Base-by-base conservation (phyloP, 441 rosid genomes). In the Erodium trifolium region DNA sequence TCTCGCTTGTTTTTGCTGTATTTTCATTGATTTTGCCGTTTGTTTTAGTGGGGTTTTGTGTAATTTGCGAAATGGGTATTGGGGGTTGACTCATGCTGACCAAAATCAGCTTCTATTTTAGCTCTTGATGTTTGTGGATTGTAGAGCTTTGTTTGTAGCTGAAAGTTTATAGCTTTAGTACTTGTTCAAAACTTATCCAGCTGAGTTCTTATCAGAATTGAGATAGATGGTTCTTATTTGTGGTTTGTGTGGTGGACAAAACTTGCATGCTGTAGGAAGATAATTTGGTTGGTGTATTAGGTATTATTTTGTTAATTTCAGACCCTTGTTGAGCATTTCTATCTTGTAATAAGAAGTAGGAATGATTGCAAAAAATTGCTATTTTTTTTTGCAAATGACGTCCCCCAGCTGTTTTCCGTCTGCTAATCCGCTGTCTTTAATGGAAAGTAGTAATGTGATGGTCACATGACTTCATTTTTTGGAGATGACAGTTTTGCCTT, bases 61-160 rank as follows among this genome's bases (percentile, higher is more conserved):
- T 14, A 12, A 29, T 67, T 65, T 62, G 59, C 18, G 69, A 45
- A 70, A 10, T 70, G 45, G 68, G 65, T 51, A 37, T 62, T 70
- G 66, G 71, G 51, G 63, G 39, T 74, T 68, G 47, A 65, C 73
- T 68, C 47, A 5, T 59, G 35, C 67, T 67, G 45, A 31, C 49
- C 72, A 34, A 39, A 59, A 7, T 23, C 53, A 41, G 51, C 76
- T 41, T 27, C 60, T 10, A 17, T 70, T 23, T 29, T 43, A 29
- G 67, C 18, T 59, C 10, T 59, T 59, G 63, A 18, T 59, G 19
- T 18, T 59, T 18, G 4, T 18, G 63, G 63, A 3, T 59, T 59
- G 0, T 59, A 8, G 63, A 17, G 63, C 63, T 59, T 59, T 59
- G 31, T 59, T 59, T 23, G 29, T 59, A 5, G 29, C 31, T 17